Base-by-base conservation (phyloP, 768 basidiomycete species). In the Vishniacozyma victoriae region DNA sequence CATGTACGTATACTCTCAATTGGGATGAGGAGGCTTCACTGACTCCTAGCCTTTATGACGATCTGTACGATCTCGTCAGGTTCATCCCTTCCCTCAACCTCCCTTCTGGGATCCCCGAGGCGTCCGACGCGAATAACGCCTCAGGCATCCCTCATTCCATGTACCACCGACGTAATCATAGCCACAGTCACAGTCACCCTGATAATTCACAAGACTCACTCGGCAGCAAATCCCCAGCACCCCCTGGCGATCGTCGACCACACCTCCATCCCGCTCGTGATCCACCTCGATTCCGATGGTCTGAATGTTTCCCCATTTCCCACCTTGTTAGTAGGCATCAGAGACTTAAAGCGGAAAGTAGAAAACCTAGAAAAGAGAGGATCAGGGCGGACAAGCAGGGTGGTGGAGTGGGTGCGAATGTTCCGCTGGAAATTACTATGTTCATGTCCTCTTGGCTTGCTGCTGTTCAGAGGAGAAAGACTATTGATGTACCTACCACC, bases 31-130 rank as follows among this genome's bases (percentile, higher is more conserved):
- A 46, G 26, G 48, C 26, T 25, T 19, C 18, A 6, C 16, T 45
- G 23, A 4, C 18, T 23, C 2, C 13, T 40, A 70, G 68, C 35
- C 56, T 62, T 22, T 71, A 69, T 54, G 70, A 71, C 41, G 70
- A 71, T 37, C 55, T 71, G 5, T 71, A 61, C 39, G 54, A 62
- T 27, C 57, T 71, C 2, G 62, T 71, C 49, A 59, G 57, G 29
- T 71, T 60, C 55, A 67, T 65, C 26, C 63, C 63, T 0, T 59
- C 57, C 6, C 45, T 65, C 4, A 37, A 61, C 29, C 44, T 65
- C 13, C 60, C 60, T 2, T 65, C 63, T 12, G 60, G 60, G 26
- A 56, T 65, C 20, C 55, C 63, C 14, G 37, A 49, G 0, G 19
- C 54, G 9, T 26, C 35, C 35, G 57, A 62, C 14, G 62, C 59